Conservation (phyloP, 2,329 filamentous ascomycete species). For the Ceratocystis harringtonii region DNA sequence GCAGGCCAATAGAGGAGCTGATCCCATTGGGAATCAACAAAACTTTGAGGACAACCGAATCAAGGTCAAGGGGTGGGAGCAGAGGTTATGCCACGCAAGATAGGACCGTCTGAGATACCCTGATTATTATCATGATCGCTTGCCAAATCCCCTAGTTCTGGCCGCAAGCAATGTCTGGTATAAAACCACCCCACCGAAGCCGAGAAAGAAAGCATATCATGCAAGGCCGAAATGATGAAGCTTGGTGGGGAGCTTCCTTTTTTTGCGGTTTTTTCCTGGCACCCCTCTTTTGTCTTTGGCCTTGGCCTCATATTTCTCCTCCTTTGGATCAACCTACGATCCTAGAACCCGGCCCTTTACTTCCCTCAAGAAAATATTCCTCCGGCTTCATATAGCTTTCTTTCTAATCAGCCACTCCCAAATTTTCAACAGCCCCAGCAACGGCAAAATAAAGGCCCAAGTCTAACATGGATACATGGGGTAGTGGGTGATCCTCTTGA, state of each 20-base stretch:
- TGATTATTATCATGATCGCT: not conserved
- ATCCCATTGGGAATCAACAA: too few species aligned
- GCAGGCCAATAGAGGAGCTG: too few species aligned
- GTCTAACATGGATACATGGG: not conserved
- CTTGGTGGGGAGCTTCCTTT: not conserved
- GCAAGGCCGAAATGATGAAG: not conserved
- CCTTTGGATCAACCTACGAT: conserved; percentile 2
- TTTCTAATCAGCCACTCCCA: not conserved
- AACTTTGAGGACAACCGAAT: too few species aligned
- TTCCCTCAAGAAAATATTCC: not conserved
- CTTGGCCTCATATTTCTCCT: not conserved
- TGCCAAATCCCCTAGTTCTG: not conserved
- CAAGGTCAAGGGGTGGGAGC: not conserved
- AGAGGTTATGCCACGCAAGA: not conserved
- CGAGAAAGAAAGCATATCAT: not conserved
- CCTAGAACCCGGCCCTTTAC: not conserved
- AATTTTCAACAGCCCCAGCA: too few species aligned
- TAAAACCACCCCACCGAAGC: not conserved
- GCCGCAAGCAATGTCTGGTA: not conserved
- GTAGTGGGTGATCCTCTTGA: too few species aligned
- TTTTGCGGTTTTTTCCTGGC: not conserved
- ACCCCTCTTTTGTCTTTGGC: not conserved
- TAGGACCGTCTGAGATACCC: not conserved
- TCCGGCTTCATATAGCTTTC: not conserved
- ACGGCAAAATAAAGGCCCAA: not conserved